Base-by-base conservation (phyloP, 306 rosid species). In the Canavalia ensiformis region DNA sequence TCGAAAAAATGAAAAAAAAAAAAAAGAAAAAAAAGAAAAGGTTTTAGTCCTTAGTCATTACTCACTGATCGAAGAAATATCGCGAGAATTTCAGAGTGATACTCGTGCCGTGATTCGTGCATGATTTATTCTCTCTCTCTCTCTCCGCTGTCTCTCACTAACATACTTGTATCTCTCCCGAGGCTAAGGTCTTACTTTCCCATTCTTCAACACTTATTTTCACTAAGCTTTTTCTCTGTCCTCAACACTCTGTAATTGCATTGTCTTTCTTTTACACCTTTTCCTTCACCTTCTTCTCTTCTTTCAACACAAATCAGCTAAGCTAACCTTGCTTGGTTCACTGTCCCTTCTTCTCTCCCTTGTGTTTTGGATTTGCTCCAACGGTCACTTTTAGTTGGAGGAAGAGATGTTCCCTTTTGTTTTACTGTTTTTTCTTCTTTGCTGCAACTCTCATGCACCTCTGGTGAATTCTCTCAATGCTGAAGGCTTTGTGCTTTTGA, bases 401-500 rank as follows among this genome's bases (percentile, higher is more conserved):
- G 35, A 59, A 34, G 30, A 10, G 2, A 88, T 88, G 87, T 28
- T 77, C 34, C 81, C 87, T 41, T 77, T 84, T 10, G 6, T 82
- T 29, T 71, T 64, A 11, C 39, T 88, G 41, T 31, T 88, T 72
- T 68, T 84, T 70, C 86, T 89, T 78, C 87, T 89, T 62, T 82
- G 82, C 78, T 92, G 73, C 85, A 86, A 77, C 87, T 63, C 87
- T 30, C 63, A 80, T 65, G 56, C 78, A 64, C 71, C 85, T 10
- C 80, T 79, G 2, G 93, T 83, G 59, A 42, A 74, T 76, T 84
- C 97, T 46, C 83, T 93, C 33, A 95, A 90, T 78, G 86, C 75
- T 6, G 98, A 95, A 79, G 98, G 97, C 73, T 50, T 41, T 64
- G 92, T 90, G 4, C 96, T 95, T 59, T 84, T 91, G 76, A 78